phyloP scores from a whole-genome alignment of 148 eudicot species.

The Rheum nobile region DNA sequence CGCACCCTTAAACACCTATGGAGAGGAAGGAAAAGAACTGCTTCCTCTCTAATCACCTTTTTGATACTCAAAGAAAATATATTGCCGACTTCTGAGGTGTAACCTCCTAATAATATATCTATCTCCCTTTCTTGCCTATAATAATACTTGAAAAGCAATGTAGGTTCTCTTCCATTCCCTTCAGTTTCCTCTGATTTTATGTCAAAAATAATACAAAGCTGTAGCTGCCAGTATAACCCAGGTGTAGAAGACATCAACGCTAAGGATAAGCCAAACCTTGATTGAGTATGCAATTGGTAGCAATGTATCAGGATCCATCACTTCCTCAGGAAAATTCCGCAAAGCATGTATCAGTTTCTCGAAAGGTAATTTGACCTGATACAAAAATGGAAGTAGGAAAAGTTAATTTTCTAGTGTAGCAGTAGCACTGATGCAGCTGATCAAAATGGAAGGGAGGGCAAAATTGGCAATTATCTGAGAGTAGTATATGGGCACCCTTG shows the following conservation, averaged over 20 bases:
- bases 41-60: not conserved
- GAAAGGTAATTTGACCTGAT: conserved; percentile 79
- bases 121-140: not conserved
- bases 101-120: not conserved
- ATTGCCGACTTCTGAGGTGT: not conserved
- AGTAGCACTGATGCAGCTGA: not conserved
- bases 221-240: not conserved
- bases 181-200: not conserved
- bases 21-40: too few relatives aligned
- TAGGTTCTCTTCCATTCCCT: not conserved
- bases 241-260: not conserved
- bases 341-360: conserved; percentile 87
- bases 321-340: conserved; percentile 94
- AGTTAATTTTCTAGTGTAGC: not conserved
- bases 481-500: not conserved
- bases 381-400: conserved; percentile 9
- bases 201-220: not conserved
- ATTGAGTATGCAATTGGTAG: conserved; percentile 86
- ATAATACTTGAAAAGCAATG: not conserved
- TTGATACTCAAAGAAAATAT: not conserved
- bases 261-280: conserved; percentile 40
- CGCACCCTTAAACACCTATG: too few relatives aligned
- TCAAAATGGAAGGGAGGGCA: not conserved
- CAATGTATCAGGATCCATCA: conserved; percentile 76
- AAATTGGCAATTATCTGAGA: not conserved